Conservation (phyloP, 768 basidiomycete species). For the Cystofilobasidium bisporidii region DNA sequence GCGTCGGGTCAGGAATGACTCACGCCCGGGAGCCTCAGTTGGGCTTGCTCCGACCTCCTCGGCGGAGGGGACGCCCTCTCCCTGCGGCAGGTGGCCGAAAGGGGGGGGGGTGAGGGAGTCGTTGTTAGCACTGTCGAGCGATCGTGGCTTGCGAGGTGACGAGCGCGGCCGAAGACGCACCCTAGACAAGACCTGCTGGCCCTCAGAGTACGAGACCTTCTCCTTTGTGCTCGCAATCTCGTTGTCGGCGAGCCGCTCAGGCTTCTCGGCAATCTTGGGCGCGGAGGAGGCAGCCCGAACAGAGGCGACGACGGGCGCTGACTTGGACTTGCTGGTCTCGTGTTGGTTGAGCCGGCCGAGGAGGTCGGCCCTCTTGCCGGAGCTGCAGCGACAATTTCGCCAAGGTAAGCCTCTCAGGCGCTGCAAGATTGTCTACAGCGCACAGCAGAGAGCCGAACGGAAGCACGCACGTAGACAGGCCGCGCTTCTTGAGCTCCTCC, state of each 20-base stretch:
- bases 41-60: not conserved
- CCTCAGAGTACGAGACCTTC: not conserved
- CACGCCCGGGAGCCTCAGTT: slow-evolving; percentile 4
- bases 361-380: not conserved
- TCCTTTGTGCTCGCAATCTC: not conserved
- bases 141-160: not conserved
- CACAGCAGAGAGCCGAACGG: no score
- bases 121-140: not conserved
- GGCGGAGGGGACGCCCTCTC: not conserved
- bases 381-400: not conserved
- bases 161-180: not conserved
- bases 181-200: not conserved
- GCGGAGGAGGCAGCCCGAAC: not conserved
- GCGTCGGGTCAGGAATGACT: not conserved
- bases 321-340: not conserved
- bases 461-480: slow-evolving; percentile 4
- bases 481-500: slow-evolving; percentile 14
- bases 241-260: not conserved
- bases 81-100: not conserved
- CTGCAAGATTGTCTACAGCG: not conserved
- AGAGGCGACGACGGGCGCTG: not conserved
- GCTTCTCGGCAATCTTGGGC: not conserved
- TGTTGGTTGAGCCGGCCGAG: not conserved
- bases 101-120: not conserved
- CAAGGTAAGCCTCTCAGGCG: not conserved